phyloP scores from a whole-genome alignment of 208 protist genomes.

The Polymyxa betae region DNA sequence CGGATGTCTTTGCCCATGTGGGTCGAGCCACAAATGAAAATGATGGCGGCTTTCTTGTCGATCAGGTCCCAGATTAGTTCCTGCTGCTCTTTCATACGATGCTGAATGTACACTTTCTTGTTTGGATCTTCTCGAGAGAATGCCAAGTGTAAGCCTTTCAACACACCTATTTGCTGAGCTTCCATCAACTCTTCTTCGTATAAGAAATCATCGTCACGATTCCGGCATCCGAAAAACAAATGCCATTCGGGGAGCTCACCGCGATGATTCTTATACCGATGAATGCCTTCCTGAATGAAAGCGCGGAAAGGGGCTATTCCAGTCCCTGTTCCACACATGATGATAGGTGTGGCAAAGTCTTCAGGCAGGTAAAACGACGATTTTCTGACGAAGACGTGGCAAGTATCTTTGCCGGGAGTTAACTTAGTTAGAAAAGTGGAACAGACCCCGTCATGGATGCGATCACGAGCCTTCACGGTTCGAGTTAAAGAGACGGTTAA shows the following conservation, averaged over 20 bases:
- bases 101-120: slow-evolving; percentile 51
- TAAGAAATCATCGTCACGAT: slow-evolving; percentile 49
- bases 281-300: slow-evolving; percentile 53
- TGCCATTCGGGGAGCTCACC: slow-evolving; percentile 10
- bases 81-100: neutral
- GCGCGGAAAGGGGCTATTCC: slow-evolving; percentile 63
- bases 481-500: slow-evolving; percentile 49
- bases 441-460: slow-evolving; percentile 57
- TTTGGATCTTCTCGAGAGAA: slow-evolving; percentile 57
- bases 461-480: slow-evolving; percentile 1
- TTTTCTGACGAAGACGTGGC: slow-evolving; percentile 15
- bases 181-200: slow-evolving; percentile 25
- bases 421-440: slow-evolving; percentile 53
- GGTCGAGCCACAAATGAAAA: slow-evolving; percentile 39
- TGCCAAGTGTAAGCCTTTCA: slow-evolving; percentile 46
- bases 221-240: slow-evolving; percentile 63
- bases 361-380: slow-evolving; percentile 53
- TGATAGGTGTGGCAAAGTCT: neutral
- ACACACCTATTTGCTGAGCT: neutral
- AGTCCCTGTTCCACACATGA: slow-evolving; percentile 60
- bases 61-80: slow-evolving; percentile 50
- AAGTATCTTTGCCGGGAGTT: neutral
- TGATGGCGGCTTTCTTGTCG: neutral
- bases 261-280: no score
- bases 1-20: slow-evolving; percentile 51